Conservation (phyloP, 305 asterid species). For the Salvia sclarea region DNA sequence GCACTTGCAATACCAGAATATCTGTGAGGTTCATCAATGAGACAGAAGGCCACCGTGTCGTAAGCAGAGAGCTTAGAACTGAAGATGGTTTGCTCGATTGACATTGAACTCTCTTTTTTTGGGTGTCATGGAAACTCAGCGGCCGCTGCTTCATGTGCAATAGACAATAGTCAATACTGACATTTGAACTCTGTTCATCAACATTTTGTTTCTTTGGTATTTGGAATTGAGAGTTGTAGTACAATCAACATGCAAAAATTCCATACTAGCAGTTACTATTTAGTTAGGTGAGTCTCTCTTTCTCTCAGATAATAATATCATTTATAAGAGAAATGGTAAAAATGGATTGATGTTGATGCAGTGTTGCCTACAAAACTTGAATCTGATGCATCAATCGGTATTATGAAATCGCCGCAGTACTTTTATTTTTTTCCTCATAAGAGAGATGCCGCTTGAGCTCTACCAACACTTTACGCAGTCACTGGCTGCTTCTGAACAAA, state of each 20-base stretch:
- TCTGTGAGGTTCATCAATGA: neutral
- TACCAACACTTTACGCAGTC: conserved; percentile 44
- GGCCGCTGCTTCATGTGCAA: no score
- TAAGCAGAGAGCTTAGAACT: neutral
- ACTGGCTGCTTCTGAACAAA: conserved; percentile 70
- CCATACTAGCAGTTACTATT: no score
- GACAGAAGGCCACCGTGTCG: neutral
- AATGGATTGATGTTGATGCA: no score
- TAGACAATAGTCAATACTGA: no score
- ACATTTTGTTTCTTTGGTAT: neutral
- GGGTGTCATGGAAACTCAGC: no score
- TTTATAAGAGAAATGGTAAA: no score
- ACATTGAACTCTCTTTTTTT: neutral
- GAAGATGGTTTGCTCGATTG: neutral
- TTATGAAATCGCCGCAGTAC: conserved; percentile 32
- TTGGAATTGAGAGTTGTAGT: neutral
- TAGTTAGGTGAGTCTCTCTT: no score
- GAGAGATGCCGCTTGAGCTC: conserved; percentile 19
- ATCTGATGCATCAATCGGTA: conserved; percentile 31
- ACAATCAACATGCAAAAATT: no score
- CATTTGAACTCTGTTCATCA: neutral
- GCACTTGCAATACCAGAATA: neutral
- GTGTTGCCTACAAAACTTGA: conserved; percentile 61
- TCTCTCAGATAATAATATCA: no score
- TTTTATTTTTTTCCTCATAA: conserved; percentile 41